A percentile compares a stretch with the other conserved stretches of the same genome.
phyloP scores from a whole-genome alignment of 1,284 basidiomycete genomes.

The Irpex sp. region DNA sequence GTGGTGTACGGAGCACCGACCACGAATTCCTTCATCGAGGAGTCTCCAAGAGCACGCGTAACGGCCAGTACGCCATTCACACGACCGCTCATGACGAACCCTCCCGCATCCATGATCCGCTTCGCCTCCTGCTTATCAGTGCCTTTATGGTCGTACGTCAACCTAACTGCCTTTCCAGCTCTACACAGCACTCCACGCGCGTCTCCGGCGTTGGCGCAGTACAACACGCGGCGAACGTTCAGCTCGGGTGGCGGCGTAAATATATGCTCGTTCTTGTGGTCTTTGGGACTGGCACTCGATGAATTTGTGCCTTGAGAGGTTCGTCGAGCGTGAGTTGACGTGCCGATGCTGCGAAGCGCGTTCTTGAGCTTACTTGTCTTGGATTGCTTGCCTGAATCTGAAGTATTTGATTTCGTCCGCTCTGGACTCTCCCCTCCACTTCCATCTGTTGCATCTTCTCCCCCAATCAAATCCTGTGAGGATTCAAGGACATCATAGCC shows the following conservation, averaged over 20 bases:
- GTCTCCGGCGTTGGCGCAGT: constrained; percentile 96
- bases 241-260: constrained; percentile 45
- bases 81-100: constrained; percentile 97
- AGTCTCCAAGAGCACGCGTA: constrained; percentile 93
- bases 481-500: constrained; percentile 26
- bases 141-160: constrained; percentile 99
- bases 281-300: background rate
- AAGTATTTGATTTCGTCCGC: constrained; percentile 14
- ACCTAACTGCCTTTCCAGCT: constrained; percentile 83
- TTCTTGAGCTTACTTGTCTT: constrained; percentile 51
- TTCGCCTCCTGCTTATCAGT: constrained; percentile 96
- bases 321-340: constrained; percentile 22
- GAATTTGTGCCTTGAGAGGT: constrained; percentile 10
- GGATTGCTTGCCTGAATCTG: constrained; percentile 32
- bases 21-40: constrained; percentile 99
- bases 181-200: constrained; percentile 89
- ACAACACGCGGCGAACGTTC: constrained; percentile 72
- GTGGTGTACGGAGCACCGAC: constrained; percentile 98
- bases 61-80: constrained; percentile 98
- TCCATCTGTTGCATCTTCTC: constrained; percentile 20
- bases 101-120: constrained; percentile 95
- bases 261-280: constrained; percentile 16
- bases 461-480: constrained; percentile 15
- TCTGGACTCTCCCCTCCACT: constrained; percentile 22
- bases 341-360: constrained; percentile 52